A percentile compares a stretch with the other conserved stretches of the same genome.
phyloP scores from a whole-genome alignment of 1,284 basidiomycete genomes.

The Anthracocystis panici-leucophaei region DNA sequence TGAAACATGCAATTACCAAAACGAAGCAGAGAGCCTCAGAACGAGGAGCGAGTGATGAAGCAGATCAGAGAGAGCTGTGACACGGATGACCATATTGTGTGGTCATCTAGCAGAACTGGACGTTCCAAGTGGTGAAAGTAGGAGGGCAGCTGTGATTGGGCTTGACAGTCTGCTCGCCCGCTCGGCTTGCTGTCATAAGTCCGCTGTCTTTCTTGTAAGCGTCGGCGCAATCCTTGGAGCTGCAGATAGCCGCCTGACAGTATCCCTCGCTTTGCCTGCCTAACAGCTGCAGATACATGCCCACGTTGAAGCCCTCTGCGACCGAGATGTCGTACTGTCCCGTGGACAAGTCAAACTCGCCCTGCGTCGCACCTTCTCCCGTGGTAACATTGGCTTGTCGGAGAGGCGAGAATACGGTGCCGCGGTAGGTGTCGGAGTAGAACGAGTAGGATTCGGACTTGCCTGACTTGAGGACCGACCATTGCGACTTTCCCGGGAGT shows the following conservation, averaged over 20 bases:
- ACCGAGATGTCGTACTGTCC: slow-evolving; percentile 50
- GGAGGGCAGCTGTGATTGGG: slow-evolving; percentile 52
- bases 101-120: slow-evolving; percentile 44
- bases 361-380: slow-evolving; percentile 41
- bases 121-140: slow-evolving; percentile 35
- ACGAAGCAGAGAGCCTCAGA: too few relatives aligned
- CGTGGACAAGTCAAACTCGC: slow-evolving; percentile 31
- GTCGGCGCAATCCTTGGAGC: slow-evolving; percentile 28
- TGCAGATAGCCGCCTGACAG: slow-evolving; percentile 40
- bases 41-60: neutral
- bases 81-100: neutral
- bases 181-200: slow-evolving; percentile 24
- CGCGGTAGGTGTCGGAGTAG: slow-evolving; percentile 44
- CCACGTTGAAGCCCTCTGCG: slow-evolving; percentile 46
- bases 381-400: slow-evolving; percentile 28
- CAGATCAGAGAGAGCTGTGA: too few relatives aligned
- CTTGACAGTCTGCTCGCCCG: slow-evolving; percentile 23
- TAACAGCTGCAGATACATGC: slow-evolving; percentile 28
- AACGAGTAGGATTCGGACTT: slow-evolving; percentile 33
- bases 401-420: slow-evolving; percentile 49
- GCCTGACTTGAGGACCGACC: slow-evolving; percentile 31
- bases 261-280: slow-evolving; percentile 34
- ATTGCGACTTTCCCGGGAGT: slow-evolving; percentile 36
- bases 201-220: slow-evolving; percentile 40
- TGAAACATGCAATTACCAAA: too few relatives aligned